Percentiles rank a stretch among this genome's conserved stretches.
These are phyloP conservation scores for Neurospora sp. DNA, from an alignment of 495 filamentous ascomycete species.

Conservation along the genomic window DNA sequence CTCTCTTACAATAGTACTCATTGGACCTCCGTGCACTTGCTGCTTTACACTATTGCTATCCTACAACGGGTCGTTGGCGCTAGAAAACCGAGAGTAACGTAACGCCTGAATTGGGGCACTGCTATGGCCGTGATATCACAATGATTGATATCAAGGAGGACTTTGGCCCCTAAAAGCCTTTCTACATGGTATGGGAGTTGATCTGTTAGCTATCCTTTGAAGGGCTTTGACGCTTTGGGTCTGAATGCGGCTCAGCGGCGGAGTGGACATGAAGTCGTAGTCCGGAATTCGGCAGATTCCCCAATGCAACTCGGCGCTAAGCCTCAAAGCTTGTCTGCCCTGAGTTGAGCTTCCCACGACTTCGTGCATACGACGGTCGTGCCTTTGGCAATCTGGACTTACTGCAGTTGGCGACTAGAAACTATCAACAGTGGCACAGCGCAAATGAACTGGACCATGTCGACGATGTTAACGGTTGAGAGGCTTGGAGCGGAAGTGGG, in stretches of 20 bases:
- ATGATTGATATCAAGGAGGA: neutral
- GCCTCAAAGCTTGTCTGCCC: neutral
- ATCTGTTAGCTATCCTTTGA: too few species aligned
- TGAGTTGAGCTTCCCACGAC: neutral
- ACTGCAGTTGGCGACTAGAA: neutral
- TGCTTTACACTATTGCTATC: neutral
- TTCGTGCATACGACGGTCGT: neutral
- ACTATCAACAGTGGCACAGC: neutral
- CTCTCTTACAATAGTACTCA: neutral
- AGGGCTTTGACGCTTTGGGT: too few species aligned
- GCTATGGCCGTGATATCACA: neutral
- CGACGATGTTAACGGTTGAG: neutral
- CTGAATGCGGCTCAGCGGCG: neutral
- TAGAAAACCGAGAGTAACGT: neutral
- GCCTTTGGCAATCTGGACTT: neutral
- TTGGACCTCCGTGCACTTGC: neutral
- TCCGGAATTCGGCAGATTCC: too few species aligned
- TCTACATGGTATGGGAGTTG: neutral
- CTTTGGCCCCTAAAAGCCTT: neutral
- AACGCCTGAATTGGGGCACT: neutral
- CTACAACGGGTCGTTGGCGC: neutral
- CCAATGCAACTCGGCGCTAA: too few species aligned
- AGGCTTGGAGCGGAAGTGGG: neutral
- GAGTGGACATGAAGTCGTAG: neutral
- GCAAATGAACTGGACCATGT: neutral